Percentiles rank a stretch among this genome's conserved stretches.
These are phyloP conservation scores for Lecanoromycetidae sp. DNA, from an alignment of 2,329 filamentous ascomycete species.

Conservation along the genomic window DNA sequence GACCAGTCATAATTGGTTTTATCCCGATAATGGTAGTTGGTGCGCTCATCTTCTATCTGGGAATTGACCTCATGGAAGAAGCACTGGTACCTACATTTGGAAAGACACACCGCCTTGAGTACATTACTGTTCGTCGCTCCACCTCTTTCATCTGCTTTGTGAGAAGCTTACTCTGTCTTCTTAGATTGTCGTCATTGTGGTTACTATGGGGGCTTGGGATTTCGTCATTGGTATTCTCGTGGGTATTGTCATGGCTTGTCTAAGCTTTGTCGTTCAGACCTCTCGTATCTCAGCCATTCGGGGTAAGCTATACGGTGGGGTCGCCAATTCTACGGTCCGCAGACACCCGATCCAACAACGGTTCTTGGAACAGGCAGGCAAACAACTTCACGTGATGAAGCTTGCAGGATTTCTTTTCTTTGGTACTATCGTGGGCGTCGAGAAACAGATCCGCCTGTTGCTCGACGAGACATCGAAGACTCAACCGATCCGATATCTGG, in stretches of 20 bases:
- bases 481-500: slow-evolving; percentile 72
- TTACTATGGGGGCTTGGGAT: slow-evolving; percentile 94
- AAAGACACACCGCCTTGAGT: slow-evolving; percentile 77
- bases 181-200: slow-evolving; percentile 68
- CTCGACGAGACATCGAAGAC: slow-evolving; percentile 70
- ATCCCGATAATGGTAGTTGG: slow-evolving; percentile 97
- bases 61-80: slow-evolving; percentile 81
- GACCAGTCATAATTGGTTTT: slow-evolving; percentile 78
- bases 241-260: slow-evolving; percentile 81
- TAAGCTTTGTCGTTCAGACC: slow-evolving; percentile 82
- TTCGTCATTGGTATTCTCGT: slow-evolving; percentile 91
- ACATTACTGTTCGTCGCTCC: slow-evolving; percentile 54
- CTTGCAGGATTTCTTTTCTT: slow-evolving; percentile 95
- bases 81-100: slow-evolving; percentile 80
- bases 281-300: slow-evolving; percentile 81
- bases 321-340: slow-evolving; percentile 83
- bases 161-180: neutral
- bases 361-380: slow-evolving; percentile 73
- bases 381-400: slow-evolving; percentile 84
- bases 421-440: slow-evolving; percentile 89
- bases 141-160: neutral
- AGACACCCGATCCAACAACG: slow-evolving; percentile 80
- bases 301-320: slow-evolving; percentile 77
- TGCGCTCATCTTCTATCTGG: slow-evolving; percentile 85
- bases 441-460: slow-evolving; percentile 70